These are phyloP conservation scores for Fraxinus xanthoxyloides DNA, from an alignment of 305 asterid genomes.

Conservation along the genomic window DNA sequence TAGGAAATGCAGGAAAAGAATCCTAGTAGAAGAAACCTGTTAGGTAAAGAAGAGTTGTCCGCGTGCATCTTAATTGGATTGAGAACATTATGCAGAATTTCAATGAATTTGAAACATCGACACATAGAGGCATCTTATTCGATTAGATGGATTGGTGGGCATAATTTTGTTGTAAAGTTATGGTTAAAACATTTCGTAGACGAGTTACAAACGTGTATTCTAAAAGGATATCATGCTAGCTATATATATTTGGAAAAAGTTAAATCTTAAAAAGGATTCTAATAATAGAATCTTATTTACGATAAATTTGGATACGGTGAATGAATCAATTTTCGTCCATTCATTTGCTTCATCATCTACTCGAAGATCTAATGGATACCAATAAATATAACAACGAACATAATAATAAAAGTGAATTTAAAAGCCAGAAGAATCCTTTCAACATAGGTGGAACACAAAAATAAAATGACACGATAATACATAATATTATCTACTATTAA, in stretches of 20 bases:
- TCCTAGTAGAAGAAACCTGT: background rate
- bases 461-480: background rate
- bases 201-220: background rate
- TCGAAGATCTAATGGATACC: background rate
- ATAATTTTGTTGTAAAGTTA: background rate
- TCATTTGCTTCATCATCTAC: background rate
- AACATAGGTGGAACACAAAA: background rate
- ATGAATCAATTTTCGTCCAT: background rate
- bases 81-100: slow-evolving; percentile 1
- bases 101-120: background rate
- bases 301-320: background rate
- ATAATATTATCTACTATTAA: background rate
- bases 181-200: background rate
- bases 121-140: slow-evolving; percentile 17
- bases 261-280: background rate
- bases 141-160: background rate
- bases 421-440: slow-evolving; percentile 11
- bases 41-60: background rate
- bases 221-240: background rate
- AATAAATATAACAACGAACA: background rate
- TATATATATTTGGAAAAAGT: background rate
- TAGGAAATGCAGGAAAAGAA: background rate
- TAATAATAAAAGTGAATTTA: background rate
- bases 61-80: slow-evolving; percentile 2
- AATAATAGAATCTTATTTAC: no score